A percentile compares a stretch with the other conserved stretches of the same genome.
phyloP scores from a whole-genome alignment of 768 basidiomycete genomes.

The Lepiota venenata region DNA sequence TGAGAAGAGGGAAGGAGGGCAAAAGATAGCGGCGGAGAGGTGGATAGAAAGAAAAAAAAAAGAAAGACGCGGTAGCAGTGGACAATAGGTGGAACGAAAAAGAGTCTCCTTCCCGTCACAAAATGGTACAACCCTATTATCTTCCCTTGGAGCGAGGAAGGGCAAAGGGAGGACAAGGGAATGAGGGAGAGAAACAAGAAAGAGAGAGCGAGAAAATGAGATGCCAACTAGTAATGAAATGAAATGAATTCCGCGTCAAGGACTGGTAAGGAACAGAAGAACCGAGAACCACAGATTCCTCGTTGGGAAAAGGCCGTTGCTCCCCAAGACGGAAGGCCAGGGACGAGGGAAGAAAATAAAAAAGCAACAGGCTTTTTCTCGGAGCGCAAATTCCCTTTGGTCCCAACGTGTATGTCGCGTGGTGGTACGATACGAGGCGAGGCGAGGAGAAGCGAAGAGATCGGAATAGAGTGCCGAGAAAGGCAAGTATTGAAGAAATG shows the following conservation, averaged over 20 bases:
- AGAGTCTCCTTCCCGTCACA: neutral
- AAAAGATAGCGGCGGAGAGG: slow-evolving; percentile 22
- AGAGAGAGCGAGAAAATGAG: slow-evolving; percentile 8
- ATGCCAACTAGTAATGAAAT: slow-evolving; percentile 9
- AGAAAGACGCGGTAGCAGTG: slow-evolving; percentile 10
- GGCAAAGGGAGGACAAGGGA: slow-evolving; percentile 1
- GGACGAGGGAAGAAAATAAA: too few relatives aligned
- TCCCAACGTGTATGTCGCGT: slow-evolving; percentile 10
- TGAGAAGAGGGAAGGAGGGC: slow-evolving; percentile 15
- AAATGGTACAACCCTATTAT: neutral
- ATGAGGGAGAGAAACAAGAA: neutral
- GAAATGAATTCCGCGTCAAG: slow-evolving; percentile 3
- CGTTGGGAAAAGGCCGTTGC: slow-evolving; percentile 8
- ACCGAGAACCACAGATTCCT: neutral
- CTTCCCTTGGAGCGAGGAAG: neutral
- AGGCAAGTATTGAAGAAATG: slow-evolving; percentile 6
- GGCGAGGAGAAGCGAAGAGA: slow-evolving; percentile 3
- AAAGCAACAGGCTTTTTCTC: too few relatives aligned
- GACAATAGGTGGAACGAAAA: slow-evolving; percentile 11
- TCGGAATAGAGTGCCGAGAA: slow-evolving; percentile 10
- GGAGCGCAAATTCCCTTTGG: neutral
- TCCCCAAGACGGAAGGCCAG: slow-evolving; percentile 2
- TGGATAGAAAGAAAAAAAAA: slow-evolving; percentile 13
- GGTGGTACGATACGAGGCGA: neutral
- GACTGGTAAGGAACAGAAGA: slow-evolving; percentile 4